A percentile compares a stretch with the other conserved stretches of the same genome.
Evolutionary conservation across 768 basidiomycete species (phyloP).

Genomic region (Gloeophyllum trabeum): DNA sequence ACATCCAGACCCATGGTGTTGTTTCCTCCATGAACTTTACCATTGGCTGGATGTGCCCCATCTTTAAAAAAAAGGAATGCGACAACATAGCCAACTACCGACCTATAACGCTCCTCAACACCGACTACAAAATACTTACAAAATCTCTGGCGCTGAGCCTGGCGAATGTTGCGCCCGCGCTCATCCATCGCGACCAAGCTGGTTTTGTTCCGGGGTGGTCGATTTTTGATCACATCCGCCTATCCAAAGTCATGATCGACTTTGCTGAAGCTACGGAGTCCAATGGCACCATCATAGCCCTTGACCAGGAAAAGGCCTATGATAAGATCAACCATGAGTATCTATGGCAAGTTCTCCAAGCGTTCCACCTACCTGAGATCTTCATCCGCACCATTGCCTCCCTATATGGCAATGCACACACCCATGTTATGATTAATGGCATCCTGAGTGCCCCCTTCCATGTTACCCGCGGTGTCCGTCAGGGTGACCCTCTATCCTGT

Average conservation of each 20-base stretch:
- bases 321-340: slow-evolving; percentile 12
- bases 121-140: slow-evolving; percentile 21
- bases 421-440: slow-evolving; percentile 25
- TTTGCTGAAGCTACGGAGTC: slow-evolving; percentile 6
- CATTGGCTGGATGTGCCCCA: slow-evolving; percentile 21
- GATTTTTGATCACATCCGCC: slow-evolving; percentile 21
- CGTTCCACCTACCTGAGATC: too few relatives aligned
- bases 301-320: slow-evolving; percentile 13
- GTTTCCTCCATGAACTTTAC: slow-evolving; percentile 9
- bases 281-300: slow-evolving; percentile 7
- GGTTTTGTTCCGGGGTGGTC: slow-evolving; percentile 23
- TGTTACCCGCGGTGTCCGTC: slow-evolving; percentile 21
- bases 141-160: slow-evolving; percentile 13
- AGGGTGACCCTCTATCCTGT: slow-evolving; percentile 24
- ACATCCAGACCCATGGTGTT: slow-evolving; percentile 18
- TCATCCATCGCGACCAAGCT: slow-evolving; percentile 25
- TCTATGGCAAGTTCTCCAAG: too few relatives aligned
- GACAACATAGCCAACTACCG: slow-evolving; percentile 7
- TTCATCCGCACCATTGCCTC: too few relatives aligned
- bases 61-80: slow-evolving; percentile 27
- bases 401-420: too few relatives aligned
- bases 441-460: slow-evolving; percentile 12
- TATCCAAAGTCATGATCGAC: slow-evolving; percentile 10
- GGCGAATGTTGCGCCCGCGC: neutral
- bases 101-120: slow-evolving; percentile 16